A percentile compares a stretch with the other conserved stretches of the same genome.
Conservation (phyloP, 2,329 filamentous ascomycete genomes). For the Chaetomium sp. region DNA sequence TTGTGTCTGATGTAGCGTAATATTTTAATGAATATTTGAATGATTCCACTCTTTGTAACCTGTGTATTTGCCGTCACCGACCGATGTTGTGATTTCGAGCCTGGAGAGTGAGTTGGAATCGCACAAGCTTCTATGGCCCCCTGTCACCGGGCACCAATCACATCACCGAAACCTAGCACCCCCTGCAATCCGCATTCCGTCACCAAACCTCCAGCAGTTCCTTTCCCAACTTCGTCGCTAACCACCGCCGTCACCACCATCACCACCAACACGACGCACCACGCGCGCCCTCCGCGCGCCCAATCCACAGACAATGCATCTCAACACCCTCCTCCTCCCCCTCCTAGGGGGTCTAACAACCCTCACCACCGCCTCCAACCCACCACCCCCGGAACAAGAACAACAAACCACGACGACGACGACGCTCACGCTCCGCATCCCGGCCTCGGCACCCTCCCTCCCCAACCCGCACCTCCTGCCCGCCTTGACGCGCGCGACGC, state of each 20-base stretch:
- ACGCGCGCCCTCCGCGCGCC: background rate
- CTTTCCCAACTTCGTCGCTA: background rate
- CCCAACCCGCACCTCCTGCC: conserved; percentile 60
- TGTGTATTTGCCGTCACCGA: background rate
- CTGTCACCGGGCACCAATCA: conserved; percentile 18
- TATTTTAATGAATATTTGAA: background rate
- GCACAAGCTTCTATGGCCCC: background rate
- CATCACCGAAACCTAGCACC: background rate
- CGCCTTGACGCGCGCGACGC: conserved; percentile 66
- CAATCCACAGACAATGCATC: background rate
- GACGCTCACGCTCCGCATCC: conserved; percentile 51
- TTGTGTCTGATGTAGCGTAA: conserved; percentile 12
- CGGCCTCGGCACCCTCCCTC: conserved; percentile 40
- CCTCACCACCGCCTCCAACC: conserved; percentile 31
- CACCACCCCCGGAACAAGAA: conserved; percentile 38
- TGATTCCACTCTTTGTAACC: background rate
- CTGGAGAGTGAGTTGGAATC: too few species aligned
- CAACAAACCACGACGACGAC: conserved; percentile 39
- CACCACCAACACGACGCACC: background rate
- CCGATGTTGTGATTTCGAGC: too few species aligned
- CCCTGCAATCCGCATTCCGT: conserved; percentile 22
- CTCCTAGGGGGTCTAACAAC: conserved; percentile 30
- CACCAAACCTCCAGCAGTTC: conserved; percentile 16
- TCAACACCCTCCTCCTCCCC: conserved; percentile 35
- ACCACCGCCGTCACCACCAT: conserved; percentile 1